Percentiles rank a stretch among this genome's conserved stretches.
phyloP scores from a whole-genome alignment of 2,329 filamentous ascomycete species.

The Amauroascus verrucosus region DNA sequence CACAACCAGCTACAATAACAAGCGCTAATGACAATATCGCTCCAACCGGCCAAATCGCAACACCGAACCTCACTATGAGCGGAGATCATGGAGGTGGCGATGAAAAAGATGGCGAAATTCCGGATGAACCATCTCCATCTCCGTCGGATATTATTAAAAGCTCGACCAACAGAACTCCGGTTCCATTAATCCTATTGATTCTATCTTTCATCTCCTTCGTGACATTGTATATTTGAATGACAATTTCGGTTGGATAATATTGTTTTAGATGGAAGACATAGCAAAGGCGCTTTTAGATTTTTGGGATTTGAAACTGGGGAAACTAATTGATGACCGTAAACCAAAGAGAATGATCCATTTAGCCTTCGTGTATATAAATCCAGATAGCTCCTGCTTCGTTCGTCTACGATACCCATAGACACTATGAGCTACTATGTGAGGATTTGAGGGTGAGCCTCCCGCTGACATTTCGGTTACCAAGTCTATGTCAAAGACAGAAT shows the following conservation, averaged over 20 bases:
- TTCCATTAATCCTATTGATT: not conserved
- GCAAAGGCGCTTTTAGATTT: not conserved
- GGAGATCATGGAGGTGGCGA: not conserved
- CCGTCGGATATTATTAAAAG: conserved; percentile 2
- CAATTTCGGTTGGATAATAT: not conserved
- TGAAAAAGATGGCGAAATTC: not conserved
- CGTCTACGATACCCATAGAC: not conserved
- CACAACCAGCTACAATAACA: not conserved
- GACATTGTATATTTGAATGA: not conserved
- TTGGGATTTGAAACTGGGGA: not conserved
- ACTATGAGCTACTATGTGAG: no score
- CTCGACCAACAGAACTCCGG: not conserved
- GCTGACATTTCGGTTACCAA: no score
- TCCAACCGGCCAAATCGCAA: not conserved
- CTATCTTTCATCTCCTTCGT: not conserved
- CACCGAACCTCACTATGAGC: not conserved
- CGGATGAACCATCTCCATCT: not conserved
- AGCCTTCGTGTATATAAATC: not conserved
- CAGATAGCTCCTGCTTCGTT: not conserved
- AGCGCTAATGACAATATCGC: not conserved
- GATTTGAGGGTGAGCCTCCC: no score
- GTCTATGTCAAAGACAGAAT: no score
- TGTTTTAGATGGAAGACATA: not conserved
- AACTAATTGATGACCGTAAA: not conserved
- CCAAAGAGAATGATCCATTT: not conserved